Conservation (phyloP, 306 rosid genomes). For the Abrus precatorius region DNA sequence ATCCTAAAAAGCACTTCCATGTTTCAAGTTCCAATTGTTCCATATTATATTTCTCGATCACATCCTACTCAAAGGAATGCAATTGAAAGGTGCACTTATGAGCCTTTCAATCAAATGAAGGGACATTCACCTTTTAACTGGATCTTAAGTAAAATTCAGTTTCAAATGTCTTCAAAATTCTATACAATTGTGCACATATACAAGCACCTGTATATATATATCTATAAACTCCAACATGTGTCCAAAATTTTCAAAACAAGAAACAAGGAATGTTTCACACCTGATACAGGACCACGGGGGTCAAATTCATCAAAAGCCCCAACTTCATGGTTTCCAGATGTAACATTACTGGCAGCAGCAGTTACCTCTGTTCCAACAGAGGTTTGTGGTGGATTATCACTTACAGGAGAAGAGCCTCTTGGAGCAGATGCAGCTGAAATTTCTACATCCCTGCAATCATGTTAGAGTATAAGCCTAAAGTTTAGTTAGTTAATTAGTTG, state of each 20-base stretch:
- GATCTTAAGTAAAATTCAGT: slow-evolving; percentile 14
- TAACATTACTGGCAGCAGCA: slow-evolving; percentile 49
- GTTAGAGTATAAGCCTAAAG: neutral
- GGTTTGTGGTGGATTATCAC: slow-evolving; percentile 55
- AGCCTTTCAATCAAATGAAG: neutral
- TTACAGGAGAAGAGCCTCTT: slow-evolving; percentile 57
- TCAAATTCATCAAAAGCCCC: slow-evolving; percentile 84
- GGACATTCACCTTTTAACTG: neutral
- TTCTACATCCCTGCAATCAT: slow-evolving; percentile 68
- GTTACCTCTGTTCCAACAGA: slow-evolving; percentile 60
- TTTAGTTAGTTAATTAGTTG: too few relatives aligned
- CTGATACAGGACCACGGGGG: slow-evolving; percentile 74
- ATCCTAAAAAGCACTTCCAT: slow-evolving; percentile 17
- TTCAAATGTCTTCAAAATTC: neutral
- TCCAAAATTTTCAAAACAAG: neutral
- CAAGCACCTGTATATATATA: too few relatives aligned
- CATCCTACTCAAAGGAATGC: neutral
- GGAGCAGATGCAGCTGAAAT: slow-evolving; percentile 63
- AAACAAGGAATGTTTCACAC: slow-evolving; percentile 45
- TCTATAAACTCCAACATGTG: neutral
- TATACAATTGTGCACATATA: neutral
- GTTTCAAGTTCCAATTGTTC: neutral
- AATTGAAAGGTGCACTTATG: slow-evolving; percentile 8
- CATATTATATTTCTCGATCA: neutral
- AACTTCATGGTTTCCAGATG: slow-evolving; percentile 55